Conservation (phyloP, 306 rosid genomes). For the Oxytropis ochrocephala region DNA sequence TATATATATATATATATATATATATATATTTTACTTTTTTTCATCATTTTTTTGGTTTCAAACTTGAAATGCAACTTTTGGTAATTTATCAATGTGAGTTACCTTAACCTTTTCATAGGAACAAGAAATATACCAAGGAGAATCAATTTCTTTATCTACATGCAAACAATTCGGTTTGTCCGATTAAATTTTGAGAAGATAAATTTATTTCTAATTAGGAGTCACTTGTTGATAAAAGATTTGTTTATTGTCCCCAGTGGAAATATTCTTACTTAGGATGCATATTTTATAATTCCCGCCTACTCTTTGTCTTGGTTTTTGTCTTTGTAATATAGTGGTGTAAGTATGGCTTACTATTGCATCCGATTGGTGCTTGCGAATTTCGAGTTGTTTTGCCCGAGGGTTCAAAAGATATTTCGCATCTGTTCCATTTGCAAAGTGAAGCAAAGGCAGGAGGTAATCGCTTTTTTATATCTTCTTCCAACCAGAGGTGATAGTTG, state of each 20-base stretch:
- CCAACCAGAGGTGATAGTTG: not conserved
- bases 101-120: not conserved
- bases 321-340: not conserved
- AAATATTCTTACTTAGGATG: not conserved
- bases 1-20: too few species aligned
- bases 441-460: conserved; percentile 77
- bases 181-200: not conserved
- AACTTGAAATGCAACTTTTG: conserved; percentile 1
- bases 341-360: too few species aligned
- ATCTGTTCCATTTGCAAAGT: conserved; percentile 70
- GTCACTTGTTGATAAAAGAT: not conserved
- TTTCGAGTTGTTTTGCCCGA: conserved; percentile 96
- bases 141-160: conserved; percentile 3
- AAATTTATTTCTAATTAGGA: not conserved
- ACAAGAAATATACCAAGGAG: not conserved
- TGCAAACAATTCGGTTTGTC: not conserved
- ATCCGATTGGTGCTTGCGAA: conserved; percentile 20
- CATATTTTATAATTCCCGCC: not conserved
- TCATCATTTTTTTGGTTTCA: not conserved
- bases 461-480: not conserved
- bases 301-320: not conserved
- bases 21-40: not conserved
- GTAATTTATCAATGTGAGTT: not conserved
- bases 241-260: not conserved
- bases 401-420: conserved; percentile 77